These are phyloP conservation scores for Condylostoma magnum DNA, from an alignment of 169 alveolate genomes.

Conservation along the genomic window DNA sequence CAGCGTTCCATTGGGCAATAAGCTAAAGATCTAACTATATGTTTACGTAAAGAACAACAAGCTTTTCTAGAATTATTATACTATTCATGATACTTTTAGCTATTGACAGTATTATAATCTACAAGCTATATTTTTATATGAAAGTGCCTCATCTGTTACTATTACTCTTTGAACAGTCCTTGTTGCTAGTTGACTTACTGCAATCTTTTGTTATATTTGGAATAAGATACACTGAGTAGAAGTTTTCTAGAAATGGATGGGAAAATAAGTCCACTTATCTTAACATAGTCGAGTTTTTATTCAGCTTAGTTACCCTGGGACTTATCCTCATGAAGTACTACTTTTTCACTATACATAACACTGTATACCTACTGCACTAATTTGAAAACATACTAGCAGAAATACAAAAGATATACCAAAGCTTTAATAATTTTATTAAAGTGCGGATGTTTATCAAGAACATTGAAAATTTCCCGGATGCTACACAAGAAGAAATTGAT, in stretches of 20 bases:
- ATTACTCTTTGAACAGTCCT: not conserved
- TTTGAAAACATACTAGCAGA: not conserved
- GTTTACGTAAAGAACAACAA: conserved; percentile 1
- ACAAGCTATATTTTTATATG: not conserved
- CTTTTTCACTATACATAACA: conserved; percentile 5
- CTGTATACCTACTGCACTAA: not conserved
- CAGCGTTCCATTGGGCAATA: conserved; percentile 27
- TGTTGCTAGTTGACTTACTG: not conserved
- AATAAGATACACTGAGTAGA: not conserved
- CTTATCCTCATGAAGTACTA: not conserved
- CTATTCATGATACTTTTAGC: not conserved
- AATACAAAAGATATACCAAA: not conserved
- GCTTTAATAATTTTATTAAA: not conserved
- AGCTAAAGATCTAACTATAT: conserved; percentile 6
- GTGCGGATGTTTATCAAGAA: not conserved
- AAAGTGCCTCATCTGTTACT: not conserved
- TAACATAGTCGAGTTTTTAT: not conserved
- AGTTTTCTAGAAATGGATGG: not conserved
- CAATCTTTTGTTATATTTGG: not conserved
- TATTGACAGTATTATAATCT: not conserved
- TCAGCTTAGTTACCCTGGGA: not conserved
- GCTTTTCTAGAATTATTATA: not conserved
- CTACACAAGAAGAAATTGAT: conserved; percentile 4
- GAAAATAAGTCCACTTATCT: not conserved
- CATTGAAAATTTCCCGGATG: conserved; percentile 5